Base-by-base conservation (phyloP, 2,329 filamentous ascomycete genomes). In the Penicillium janthinellum region DNA sequence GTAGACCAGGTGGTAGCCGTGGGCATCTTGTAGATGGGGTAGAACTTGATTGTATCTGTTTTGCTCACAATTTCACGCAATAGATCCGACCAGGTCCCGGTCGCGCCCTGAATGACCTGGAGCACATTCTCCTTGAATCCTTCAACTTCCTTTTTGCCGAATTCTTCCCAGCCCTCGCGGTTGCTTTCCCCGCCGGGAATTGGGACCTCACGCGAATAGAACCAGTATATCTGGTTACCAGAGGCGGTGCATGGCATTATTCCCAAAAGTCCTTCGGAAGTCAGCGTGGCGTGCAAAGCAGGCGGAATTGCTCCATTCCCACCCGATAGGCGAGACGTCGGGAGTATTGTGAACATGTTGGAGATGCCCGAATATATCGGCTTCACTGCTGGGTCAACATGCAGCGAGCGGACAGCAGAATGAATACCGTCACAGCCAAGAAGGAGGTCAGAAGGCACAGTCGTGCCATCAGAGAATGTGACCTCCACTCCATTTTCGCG, bases 371-470 rank as follows among this genome's bases (percentile, higher is more conserved):
- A 73, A 58, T 77, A 78, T 39, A 71, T 69, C 22, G 74, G 71
- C n/a, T 41, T 49, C 8, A 45, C 28, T 4, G 42, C 55, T 8
- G 70, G 69, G 48, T 75, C 67, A 25, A 78, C 66, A 48, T 75
- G 65, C 5, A 67, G 44, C n/a, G 49, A 67, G 7, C 77, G 71
- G 5, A 77, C 73, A 11, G 66, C 58, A 1, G 75, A 77, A 58
- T 78, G 76, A 8, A 78, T 74, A 1, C 77, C 77, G 58, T 79
- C 77, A 60, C 74, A 76, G 5, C 76, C 77, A n/a, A 78, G 61
- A 1, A 75, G 45, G 1, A 67, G 25, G 38, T 59, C 57, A 0
- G 55, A 64, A 4, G 45, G 54, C 10, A 63, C 65, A 11, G n/a
- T 53, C 10, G 64, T 61, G 0, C 64, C 62, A 45, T 67, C 64